Conservation (phyloP, 305 asterid species). For the Fraxinus platypoda region DNA sequence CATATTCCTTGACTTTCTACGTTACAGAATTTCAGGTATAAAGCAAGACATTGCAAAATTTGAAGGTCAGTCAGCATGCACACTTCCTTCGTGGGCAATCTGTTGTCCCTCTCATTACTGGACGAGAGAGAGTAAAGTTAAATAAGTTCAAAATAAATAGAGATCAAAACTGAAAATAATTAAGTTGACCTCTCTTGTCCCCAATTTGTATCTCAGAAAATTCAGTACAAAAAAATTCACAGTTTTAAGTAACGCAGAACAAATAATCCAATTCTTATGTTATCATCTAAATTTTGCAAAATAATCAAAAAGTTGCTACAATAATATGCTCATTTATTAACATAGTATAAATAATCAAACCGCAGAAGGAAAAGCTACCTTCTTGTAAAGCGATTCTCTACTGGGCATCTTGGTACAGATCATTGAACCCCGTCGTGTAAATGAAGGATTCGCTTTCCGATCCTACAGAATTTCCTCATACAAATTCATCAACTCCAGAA, state of each 20-base stretch:
- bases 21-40: background rate
- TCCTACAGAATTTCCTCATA: slow-evolving; percentile 40
- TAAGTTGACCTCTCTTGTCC: background rate
- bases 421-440: slow-evolving; percentile 80
- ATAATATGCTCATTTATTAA: background rate
- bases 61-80: background rate
- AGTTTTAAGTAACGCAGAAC: background rate
- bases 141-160: background rate
- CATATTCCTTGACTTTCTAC: background rate
- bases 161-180: background rate
- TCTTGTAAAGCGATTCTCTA: slow-evolving; percentile 64
- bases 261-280: background rate
- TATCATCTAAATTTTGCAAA: background rate
- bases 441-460: slow-evolving; percentile 64
- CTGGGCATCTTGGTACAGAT: slow-evolving; percentile 86
- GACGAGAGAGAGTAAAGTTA: background rate
- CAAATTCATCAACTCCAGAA: background rate
- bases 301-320: background rate
- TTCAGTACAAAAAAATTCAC: background rate
- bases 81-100: background rate
- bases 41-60: background rate
- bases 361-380: slow-evolving; percentile 38
- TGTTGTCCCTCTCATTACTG: background rate
- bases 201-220: background rate
- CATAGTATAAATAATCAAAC: background rate